Evolutionary conservation across 179 eudicot species (phyloP).

Genomic region (Heliamphora pulchella): DNA sequence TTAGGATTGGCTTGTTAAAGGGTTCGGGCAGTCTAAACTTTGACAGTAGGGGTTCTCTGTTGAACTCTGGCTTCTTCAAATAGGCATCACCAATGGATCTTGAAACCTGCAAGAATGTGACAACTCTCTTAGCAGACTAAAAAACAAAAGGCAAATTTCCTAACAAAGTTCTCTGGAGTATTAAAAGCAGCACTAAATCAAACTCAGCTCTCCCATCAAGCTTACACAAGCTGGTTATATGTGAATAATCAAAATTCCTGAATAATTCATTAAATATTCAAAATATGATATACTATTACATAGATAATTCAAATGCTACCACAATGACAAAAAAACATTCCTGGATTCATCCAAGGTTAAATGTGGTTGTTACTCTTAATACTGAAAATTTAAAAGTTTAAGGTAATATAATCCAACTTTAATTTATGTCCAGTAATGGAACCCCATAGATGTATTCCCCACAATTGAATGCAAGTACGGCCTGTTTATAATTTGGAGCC

Average conservation of each 20-base stretch:
- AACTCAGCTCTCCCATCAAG: neutral
- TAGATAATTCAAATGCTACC: neutral
- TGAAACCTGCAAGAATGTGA: slow-evolving; percentile 45
- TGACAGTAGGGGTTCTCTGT: slow-evolving; percentile 70
- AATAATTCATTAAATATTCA: neutral
- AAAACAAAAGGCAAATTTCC: neutral
- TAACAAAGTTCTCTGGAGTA: neutral
- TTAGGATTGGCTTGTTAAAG: slow-evolving; percentile 66
- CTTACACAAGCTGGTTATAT: neutral
- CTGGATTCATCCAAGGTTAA: neutral
- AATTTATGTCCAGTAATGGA: neutral
- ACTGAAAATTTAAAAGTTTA: neutral
- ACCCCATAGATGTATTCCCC: neutral
- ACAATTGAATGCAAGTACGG: neutral
- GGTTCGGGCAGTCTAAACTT: slow-evolving; percentile 83
- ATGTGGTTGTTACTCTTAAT: neutral
- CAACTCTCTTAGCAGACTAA: neutral
- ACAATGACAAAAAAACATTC: neutral
- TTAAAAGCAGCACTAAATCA: neutral
- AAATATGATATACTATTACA: neutral
- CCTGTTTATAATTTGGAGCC: neutral
- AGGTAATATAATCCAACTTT: neutral
- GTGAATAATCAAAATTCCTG: neutral
- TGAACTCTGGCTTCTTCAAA: slow-evolving; percentile 74
- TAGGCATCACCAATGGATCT: slow-evolving; percentile 91